Evolutionary conservation across 371 early-diverging fungal genomes (phyloP).

Genomic region (Smittium culicis): DNA sequence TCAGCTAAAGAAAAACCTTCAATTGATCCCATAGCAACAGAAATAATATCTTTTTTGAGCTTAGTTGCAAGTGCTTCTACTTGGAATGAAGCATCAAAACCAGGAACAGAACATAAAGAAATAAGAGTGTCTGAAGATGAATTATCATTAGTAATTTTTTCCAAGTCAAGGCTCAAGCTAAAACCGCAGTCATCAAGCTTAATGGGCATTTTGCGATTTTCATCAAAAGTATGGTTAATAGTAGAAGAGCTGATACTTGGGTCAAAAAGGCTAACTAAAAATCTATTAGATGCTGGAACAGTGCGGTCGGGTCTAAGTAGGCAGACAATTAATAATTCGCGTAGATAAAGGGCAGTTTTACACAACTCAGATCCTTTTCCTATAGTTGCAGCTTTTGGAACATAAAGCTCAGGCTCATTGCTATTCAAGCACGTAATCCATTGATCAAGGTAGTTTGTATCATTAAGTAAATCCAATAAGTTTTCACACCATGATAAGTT

Average conservation of each 20-base stretch:
- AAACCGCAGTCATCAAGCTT: constrained; percentile 35
- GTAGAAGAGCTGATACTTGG: constrained; percentile 3
- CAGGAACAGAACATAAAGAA: constrained; percentile 85
- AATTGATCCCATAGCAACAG: constrained; percentile 95
- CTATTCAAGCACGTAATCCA: constrained; percentile 47
- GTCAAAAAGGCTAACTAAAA: constrained; percentile 67
- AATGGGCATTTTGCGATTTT: neutral
- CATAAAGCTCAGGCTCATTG: constrained; percentile 40
- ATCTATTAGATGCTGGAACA: constrained; percentile 51
- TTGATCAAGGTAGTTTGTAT: constrained; percentile 26
- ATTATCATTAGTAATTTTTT: constrained; percentile 58
- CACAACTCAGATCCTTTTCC: constrained; percentile 14
- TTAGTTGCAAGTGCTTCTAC: constrained; percentile 81
- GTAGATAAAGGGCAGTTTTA: constrained; percentile 33
- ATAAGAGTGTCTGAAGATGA: constrained; percentile 61
- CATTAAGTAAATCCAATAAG: constrained; percentile 17
- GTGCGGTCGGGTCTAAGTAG: constrained; percentile 82
- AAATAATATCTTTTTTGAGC: constrained; percentile 41
- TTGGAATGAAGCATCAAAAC: constrained; percentile 90
- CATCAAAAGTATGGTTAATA: neutral
- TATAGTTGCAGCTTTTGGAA: constrained; percentile 24
- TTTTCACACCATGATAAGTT: constrained; percentile 26
- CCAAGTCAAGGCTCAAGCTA: constrained; percentile 52
- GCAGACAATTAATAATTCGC: constrained; percentile 66
- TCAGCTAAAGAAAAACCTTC: constrained; percentile 90